phyloP scores from a whole-genome alignment of 768 basidiomycete genomes.

The Mrakia blollopis region DNA sequence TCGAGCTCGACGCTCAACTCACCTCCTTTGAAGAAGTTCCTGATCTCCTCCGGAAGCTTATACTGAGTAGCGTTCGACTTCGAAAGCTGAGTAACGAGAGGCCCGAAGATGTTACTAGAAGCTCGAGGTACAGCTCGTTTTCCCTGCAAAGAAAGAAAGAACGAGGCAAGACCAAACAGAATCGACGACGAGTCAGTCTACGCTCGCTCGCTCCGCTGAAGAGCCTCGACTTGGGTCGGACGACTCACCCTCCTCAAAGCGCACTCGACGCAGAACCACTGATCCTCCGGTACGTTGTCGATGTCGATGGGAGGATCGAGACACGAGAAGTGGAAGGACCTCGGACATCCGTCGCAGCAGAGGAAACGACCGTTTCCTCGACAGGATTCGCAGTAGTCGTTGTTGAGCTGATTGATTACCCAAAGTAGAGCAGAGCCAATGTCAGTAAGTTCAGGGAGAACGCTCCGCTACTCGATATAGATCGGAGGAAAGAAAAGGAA shows the following conservation, averaged over 20 bases:
- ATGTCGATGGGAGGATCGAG: constrained; percentile 90
- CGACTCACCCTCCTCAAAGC: constrained; percentile 31
- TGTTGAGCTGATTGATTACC: constrained; percentile 44
- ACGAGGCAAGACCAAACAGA: constrained; percentile 51
- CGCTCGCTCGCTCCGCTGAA: not conserved
- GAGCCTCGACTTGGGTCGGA: constrained; percentile 27
- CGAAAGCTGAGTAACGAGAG: constrained; percentile 67
- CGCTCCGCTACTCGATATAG: not conserved
- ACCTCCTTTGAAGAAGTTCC: constrained; percentile 83
- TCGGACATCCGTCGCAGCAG: constrained; percentile 95
- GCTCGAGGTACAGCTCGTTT: constrained; percentile 24
- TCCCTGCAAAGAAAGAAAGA: not conserved
- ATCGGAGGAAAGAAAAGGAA: not conserved
- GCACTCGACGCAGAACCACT: constrained; percentile 49
- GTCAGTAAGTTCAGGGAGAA: not conserved
- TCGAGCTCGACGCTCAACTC: constrained; percentile 37
- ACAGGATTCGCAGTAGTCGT: constrained; percentile 50
- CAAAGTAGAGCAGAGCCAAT: not conserved
- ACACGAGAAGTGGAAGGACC: constrained; percentile 94
- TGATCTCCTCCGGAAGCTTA: constrained; percentile 77
- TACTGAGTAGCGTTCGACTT: constrained; percentile 70
- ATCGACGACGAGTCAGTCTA: too few species aligned
- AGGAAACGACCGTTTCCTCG: constrained; percentile 66
- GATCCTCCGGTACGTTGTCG: constrained; percentile 69
- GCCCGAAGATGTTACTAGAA: constrained; percentile 40